Evolutionary conservation across 805 yeast genomes (phyloP), one percentile per base, ranked within the genome.

Genomic region (Dipodascopsis uninucleata): DNA sequence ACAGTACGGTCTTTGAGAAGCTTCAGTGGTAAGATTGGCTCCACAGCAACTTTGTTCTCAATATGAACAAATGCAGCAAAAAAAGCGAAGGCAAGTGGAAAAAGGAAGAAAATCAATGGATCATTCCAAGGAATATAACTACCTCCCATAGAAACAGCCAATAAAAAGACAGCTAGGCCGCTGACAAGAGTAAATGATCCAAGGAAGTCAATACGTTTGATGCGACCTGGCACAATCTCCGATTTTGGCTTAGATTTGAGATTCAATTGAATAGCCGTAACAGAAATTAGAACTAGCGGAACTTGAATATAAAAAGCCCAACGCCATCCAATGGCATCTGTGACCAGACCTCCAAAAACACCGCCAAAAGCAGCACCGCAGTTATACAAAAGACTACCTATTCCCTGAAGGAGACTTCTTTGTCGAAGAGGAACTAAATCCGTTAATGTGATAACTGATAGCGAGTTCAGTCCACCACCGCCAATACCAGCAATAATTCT

Each of bases 401-500:
- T 61, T 0, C 96, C 96, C 61, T 88, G 96, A 62, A 77, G 85
- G 24, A 85, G 63, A 1, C 94, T 95, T 47, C 96, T 71, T 32
- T 81, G 77, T 43, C 93, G 71, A 47, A 83, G 46, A 1, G 93
- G 81, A 21, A 88, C 81, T 37, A 85, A 69, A 62, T 87, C 96
- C 17, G 85, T 77, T 55, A 82, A 74, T 2, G 88, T 74, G 47
- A 87, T 82, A 8, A 94, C 82, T 14, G 85, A 76, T 55, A 86
- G 67, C 0, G 89, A 74, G 42, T 81, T 78, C 58, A 87, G 76
- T 0, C 96, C 96, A 6, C 95, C 93, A n/a, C 95, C 95, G 10
- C 96, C 96, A 43, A 85, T 75, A 14, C 96, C 96, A 20, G 94
- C 81, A 40, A 87, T 70, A 50, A 85, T 80, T 55, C 95, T 71